A percentile compares a stretch with the other conserved stretches of the same genome.
Conservation (phyloP, 805 yeast genomes). For the Saturnispora saitoi region DNA sequence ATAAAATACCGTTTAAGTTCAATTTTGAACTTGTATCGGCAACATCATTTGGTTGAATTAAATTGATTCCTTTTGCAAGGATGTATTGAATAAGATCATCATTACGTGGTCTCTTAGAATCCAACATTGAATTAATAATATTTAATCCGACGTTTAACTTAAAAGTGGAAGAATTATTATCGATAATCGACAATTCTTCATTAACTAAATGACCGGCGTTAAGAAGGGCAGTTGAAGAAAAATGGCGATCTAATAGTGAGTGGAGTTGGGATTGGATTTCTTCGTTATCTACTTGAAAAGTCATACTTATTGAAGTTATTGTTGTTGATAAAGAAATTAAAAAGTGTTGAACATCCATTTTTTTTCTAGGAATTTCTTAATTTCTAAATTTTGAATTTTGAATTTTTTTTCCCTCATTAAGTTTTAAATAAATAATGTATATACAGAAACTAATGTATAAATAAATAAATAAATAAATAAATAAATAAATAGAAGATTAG, state of each 20-base stretch:
- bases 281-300: constrained; percentile 4
- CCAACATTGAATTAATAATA: constrained; percentile 1
- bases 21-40: too few species aligned
- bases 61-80: not conserved
- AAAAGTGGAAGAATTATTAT: not conserved
- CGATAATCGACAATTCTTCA: constrained; percentile 2
- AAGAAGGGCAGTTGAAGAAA: constrained; percentile 3
- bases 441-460: too few species aligned
- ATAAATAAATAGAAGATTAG: not conserved
- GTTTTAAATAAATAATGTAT: not conserved
- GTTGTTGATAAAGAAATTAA: not conserved
- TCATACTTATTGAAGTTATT: constrained; percentile 5
- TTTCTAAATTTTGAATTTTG: too few species aligned
- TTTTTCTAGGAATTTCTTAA: too few species aligned
- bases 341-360: not conserved
- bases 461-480: too few species aligned
- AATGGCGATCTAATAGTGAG: not conserved
- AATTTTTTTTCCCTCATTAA: not conserved
- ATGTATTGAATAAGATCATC: constrained; percentile 4
- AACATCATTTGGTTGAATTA: not conserved
- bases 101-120: not conserved
- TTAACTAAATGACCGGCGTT: not conserved
- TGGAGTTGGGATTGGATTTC: constrained; percentile 1
- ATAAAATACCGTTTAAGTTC: not conserved
- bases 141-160: not conserved